A percentile compares a stretch with the other conserved stretches of the same genome.
Conservation (phyloP, 441 rosid species). For the Adansonia madagascariensis region DNA sequence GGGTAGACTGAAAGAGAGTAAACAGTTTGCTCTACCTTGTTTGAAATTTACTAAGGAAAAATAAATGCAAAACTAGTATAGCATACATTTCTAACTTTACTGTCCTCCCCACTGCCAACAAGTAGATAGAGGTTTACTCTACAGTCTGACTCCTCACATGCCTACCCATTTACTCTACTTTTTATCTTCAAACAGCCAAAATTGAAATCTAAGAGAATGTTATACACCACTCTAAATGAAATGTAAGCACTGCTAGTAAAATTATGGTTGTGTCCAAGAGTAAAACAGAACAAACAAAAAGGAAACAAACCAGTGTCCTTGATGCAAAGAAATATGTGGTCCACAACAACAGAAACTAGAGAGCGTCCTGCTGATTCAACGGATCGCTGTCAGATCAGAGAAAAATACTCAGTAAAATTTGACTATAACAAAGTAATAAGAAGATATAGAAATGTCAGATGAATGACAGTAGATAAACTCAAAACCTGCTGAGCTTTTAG, state of each 20-base stretch:
- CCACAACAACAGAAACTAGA: constrained; percentile 85
- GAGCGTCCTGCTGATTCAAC: constrained; percentile 94
- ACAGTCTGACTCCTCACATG: constrained; percentile 4
- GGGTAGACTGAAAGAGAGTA: constrained; percentile 8
- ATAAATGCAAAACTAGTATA: neutral
- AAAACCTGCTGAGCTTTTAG: constrained; percentile 82
- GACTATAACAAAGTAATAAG: constrained; percentile 15
- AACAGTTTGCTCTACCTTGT: constrained; percentile 10
- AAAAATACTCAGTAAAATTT: constrained; percentile 27
- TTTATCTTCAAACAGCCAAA: constrained; percentile 6
- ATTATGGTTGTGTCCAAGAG: neutral
- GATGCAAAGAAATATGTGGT: constrained; percentile 94
- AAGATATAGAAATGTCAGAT: constrained; percentile 3
- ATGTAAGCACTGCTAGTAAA: neutral
- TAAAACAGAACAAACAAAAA: constrained; percentile 4
- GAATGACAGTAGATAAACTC: constrained; percentile 17
- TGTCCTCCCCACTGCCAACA: neutral
- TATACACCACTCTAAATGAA: constrained; percentile 4
- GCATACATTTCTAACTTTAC: constrained; percentile 12
- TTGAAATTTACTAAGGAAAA: neutral
- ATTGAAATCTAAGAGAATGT: neutral
- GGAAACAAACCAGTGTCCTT: constrained; percentile 85
- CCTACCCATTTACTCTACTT: neutral
- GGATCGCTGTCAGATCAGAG: constrained; percentile 52
- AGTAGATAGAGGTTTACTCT: neutral